Percentiles rank a stretch among this genome's conserved stretches.
These are phyloP conservation scores for Dalechampia spathulata DNA, from an alignment of 441 rosid genomes.

Conservation along the genomic window DNA sequence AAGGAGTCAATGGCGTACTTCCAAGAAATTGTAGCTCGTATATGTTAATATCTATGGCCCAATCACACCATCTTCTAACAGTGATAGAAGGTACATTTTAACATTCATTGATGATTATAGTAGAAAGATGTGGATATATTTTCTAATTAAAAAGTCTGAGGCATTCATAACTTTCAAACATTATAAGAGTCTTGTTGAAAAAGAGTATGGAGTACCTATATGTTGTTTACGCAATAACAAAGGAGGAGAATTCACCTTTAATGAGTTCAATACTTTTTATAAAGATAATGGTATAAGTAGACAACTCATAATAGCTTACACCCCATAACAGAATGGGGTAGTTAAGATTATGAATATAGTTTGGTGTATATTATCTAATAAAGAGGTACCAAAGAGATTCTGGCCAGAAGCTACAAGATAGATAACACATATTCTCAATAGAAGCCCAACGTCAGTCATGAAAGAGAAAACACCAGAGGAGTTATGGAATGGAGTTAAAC, in stretches of 20 bases:
- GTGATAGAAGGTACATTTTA: background rate
- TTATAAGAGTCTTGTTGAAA: background rate
- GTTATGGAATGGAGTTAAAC: conserved; percentile 2
- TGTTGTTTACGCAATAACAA: background rate
- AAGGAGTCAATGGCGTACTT: background rate
- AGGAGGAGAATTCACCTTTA: background rate
- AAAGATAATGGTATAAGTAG: background rate
- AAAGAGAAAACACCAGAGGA: conserved; percentile 2
- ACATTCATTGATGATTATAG: conserved; percentile 4
- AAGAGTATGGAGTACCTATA: background rate
- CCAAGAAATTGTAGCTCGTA: background rate
- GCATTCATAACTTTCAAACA: background rate
- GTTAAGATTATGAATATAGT: conserved; percentile 6
- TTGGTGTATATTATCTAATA: background rate
- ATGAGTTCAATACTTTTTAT: background rate
- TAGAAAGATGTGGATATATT: background rate
- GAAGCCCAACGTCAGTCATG: background rate
- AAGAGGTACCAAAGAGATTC: background rate
- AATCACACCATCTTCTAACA: background rate
- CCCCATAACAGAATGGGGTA: background rate
- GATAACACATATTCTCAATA: background rate
- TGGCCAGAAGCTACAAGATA: background rate
- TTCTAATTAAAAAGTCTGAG: background rate
- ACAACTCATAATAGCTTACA: background rate
- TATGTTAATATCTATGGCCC: background rate